phyloP scores from a whole-genome alignment of 495 filamentous ascomycete genomes.

The Physcia stellaris region DNA sequence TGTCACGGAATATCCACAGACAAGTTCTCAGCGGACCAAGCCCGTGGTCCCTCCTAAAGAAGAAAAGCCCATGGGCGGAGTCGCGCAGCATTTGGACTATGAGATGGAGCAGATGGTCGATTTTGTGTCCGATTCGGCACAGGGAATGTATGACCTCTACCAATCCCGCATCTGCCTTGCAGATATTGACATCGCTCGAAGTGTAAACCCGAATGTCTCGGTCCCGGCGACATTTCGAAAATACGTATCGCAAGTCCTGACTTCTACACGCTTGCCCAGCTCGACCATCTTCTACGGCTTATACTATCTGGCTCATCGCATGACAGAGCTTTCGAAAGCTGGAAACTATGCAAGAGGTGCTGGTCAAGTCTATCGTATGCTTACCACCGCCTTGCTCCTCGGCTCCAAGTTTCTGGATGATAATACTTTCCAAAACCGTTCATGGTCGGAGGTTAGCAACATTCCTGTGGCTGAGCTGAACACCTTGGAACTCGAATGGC shows the following conservation, averaged over 20 bases:
- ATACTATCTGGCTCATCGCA: constrained; percentile 73
- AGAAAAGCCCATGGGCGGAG: constrained; percentile 60
- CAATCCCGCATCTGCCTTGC: constrained; percentile 45
- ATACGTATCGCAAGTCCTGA: constrained; percentile 87
- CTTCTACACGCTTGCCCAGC: constrained; percentile 85
- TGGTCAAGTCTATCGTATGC: constrained; percentile 76
- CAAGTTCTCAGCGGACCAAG: constrained; percentile 2
- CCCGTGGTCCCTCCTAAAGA: constrained; percentile 27
- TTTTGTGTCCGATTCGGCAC: constrained; percentile 89
- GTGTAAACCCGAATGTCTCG: constrained; percentile 52
- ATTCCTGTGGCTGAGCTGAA: constrained; percentile 83
- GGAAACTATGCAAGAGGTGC: constrained; percentile 45
- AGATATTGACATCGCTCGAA: constrained; percentile 65
- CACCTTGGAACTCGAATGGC: constrained; percentile 82
- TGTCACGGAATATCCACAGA: constrained; percentile 5
- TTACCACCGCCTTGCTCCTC: constrained; percentile 76
- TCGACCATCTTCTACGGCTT: constrained; percentile 90
- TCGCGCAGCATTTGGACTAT: constrained; percentile 93
- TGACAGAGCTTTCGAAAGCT: constrained; percentile 54
- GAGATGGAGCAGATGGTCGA: constrained; percentile 98
- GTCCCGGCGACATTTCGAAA: constrained; percentile 77
- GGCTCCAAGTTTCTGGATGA: constrained; percentile 98
- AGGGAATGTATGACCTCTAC: constrained; percentile 60
- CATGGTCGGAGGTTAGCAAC: constrained; percentile 95
- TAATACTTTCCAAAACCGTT: constrained; percentile 98